These are phyloP conservation scores for Penicillium roqueforti DNA, from an alignment of 495 filamentous ascomycete genomes.

Conservation along the genomic window DNA sequence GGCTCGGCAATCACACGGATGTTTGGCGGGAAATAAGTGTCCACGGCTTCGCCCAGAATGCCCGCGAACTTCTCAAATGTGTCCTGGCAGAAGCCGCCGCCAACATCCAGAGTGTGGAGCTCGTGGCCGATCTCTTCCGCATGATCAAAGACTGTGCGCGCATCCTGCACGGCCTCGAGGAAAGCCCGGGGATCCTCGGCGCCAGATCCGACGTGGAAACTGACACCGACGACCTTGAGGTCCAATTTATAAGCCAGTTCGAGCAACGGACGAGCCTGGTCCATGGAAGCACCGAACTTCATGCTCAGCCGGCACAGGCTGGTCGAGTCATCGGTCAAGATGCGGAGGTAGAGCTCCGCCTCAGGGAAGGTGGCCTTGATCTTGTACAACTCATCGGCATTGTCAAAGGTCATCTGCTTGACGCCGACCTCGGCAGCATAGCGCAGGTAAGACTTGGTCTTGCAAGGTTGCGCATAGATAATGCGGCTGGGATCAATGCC, in stretches of 20 bases:
- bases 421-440: constrained; percentile 79
- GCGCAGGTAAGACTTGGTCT: constrained; percentile 95
- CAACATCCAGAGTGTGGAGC: constrained; percentile 86
- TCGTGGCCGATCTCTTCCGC: constrained; percentile 71
- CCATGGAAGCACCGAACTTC: constrained; percentile 92
- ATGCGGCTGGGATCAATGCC: constrained; percentile 88
- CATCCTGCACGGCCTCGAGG: constrained; percentile 83
- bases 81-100: constrained; percentile 84
- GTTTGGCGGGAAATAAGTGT: constrained; percentile 79
- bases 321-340: constrained; percentile 92
- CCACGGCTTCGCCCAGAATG: constrained; percentile 73
- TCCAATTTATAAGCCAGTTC: constrained; percentile 78
- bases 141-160: constrained; percentile 84
- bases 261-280: constrained; percentile 71
- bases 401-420: constrained; percentile 99
- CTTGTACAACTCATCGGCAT: constrained; percentile 96
- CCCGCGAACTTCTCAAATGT: constrained; percentile 87
- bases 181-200: constrained; percentile 87
- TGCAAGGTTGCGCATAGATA: constrained; percentile 99
- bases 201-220: constrained; percentile 96
- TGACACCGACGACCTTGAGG: constrained; percentile 93
- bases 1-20: constrained; percentile 94
- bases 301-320: constrained; percentile 90
- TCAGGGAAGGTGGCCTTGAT: constrained; percentile 85
- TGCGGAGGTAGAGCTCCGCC: constrained; percentile 88